Conservation (phyloP, 1,139 yeast genomes). For the Nakaseomyces nivariensis region DNA sequence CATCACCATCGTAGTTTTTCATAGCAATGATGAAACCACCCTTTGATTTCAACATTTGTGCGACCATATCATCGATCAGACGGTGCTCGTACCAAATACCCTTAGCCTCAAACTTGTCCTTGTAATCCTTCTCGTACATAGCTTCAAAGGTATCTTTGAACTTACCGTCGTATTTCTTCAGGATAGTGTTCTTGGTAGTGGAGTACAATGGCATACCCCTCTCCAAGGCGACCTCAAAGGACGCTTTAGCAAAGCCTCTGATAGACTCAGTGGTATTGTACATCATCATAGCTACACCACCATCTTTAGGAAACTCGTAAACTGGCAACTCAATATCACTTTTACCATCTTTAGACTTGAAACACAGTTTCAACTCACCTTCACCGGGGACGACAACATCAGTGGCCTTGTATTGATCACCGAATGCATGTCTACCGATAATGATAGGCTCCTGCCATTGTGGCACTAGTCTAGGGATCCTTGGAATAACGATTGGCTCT, state of each 20-base stretch:
- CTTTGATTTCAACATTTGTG: conserved; percentile 89
- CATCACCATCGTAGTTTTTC: conserved; percentile 96
- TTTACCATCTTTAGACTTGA: conserved; percentile 64
- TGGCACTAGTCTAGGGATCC: conserved; percentile 80
- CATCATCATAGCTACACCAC: conserved; percentile 89
- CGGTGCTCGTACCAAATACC: conserved; percentile 94
- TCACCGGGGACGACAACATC: conserved; percentile 70
- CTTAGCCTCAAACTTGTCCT: conserved; percentile 54
- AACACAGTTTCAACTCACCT: conserved; percentile 67
- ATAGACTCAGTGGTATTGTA: conserved; percentile 90
- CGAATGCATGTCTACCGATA: conserved; percentile 93
- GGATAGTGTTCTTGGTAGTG: conserved; percentile 86
- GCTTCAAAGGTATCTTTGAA: conserved; percentile 86
- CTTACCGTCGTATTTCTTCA: conserved; percentile 85
- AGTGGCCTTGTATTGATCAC: conserved; percentile 91
- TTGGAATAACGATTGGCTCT: conserved; percentile 85
- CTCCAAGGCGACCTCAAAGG: conserved; percentile 76
- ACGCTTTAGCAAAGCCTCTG: conserved; percentile 78
- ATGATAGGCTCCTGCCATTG: conserved; percentile 92
- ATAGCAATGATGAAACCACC: conserved; percentile 92
- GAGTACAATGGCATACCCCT: conserved; percentile 70
- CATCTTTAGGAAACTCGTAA: conserved; percentile 50
- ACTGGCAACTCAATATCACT: conserved; percentile 48
- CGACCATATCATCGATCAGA: conserved; percentile 94
- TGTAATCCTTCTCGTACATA: conserved; percentile 61